phyloP scores from a whole-genome alignment of 2,329 filamentous ascomycete species.

The Penicillium sp. region DNA sequence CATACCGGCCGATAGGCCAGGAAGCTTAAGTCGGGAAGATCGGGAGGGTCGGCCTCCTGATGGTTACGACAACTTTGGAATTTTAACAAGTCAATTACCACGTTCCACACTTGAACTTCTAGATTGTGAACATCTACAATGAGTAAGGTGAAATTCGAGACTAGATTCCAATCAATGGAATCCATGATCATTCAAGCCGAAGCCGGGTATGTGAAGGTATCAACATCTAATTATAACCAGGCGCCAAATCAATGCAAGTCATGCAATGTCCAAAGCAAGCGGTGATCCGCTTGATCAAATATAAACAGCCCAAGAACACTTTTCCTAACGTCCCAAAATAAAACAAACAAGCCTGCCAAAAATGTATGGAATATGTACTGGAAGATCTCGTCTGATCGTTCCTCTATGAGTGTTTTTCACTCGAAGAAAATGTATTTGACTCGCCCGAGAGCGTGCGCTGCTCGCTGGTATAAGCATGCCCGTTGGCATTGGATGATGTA shows the following conservation, averaged over 20 bases:
- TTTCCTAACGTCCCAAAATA: slow-evolving; percentile 3
- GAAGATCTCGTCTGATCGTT: not conserved
- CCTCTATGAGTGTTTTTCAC: slow-evolving; percentile 7
- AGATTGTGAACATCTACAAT: too few species aligned
- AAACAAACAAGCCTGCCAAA: slow-evolving; percentile 5
- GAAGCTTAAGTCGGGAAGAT: too few species aligned
- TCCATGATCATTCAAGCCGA: slow-evolving; percentile 10
- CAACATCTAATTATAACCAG: slow-evolving; percentile 19
- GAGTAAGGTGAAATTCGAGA: not conserved
- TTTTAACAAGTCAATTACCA: too few species aligned
- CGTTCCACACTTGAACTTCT: too few species aligned
- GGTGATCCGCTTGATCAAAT: slow-evolving; percentile 1
- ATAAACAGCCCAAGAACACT: not conserved
- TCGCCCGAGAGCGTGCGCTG: not conserved
- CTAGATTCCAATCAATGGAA: slow-evolving; percentile 2
- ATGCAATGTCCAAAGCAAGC: slow-evolving; percentile 15
- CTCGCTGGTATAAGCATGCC: not conserved
- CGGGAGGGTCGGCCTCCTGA: too few species aligned
- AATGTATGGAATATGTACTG: slow-evolving; percentile 1
- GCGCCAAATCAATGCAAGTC: slow-evolving; percentile 12
- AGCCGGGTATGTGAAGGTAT: slow-evolving; percentile 18
- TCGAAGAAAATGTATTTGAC: slow-evolving; percentile 8
- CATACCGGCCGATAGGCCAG: too few species aligned
- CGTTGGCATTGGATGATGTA: not conserved
- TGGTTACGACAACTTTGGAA: too few species aligned